These are phyloP conservation scores for Yamadazyma sp. DNA, from an alignment of 1,139 yeast species.

Conservation along the genomic window DNA sequence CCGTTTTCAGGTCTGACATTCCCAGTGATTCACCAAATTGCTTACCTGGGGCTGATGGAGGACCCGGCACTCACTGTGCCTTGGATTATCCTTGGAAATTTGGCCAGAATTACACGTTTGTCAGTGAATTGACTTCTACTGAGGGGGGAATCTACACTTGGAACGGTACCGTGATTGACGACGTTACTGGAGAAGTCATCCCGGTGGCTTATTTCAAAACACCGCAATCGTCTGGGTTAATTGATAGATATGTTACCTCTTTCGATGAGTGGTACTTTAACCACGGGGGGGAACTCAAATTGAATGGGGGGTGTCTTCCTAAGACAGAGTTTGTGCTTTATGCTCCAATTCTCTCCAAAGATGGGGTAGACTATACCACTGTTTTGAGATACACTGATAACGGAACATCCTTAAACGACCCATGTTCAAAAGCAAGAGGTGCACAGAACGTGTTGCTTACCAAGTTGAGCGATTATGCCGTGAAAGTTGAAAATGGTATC, in stretches of 20 bases:
- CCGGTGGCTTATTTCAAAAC: conserved; percentile 12
- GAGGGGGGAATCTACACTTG: conserved; percentile 11
- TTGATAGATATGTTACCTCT: background rate
- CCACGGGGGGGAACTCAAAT: too few species aligned
- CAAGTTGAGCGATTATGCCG: too few species aligned
- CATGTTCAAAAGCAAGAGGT: background rate
- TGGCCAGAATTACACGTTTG: conserved; percentile 11
- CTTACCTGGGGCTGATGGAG: conserved; percentile 13
- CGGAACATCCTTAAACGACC: background rate
- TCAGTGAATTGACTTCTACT: conserved; percentile 1
- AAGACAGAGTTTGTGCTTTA: background rate
- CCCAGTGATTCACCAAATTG: conserved; percentile 8
- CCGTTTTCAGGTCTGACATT: conserved; percentile 12
- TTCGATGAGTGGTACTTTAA: conserved; percentile 11
- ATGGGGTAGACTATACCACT: background rate
- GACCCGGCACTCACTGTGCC: conserved; percentile 12
- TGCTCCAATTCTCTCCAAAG: background rate
- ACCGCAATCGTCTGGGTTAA: conserved; percentile 11
- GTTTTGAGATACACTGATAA: background rate
- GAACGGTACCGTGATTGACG: conserved; percentile 12
- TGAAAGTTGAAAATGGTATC: background rate
- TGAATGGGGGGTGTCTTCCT: background rate
- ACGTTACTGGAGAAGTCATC: conserved; percentile 8
- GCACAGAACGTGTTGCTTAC: background rate
- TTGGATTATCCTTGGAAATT: conserved; percentile 13